These are phyloP conservation scores for Polytolypa hystricis DNA, from an alignment of 2,329 filamentous ascomycete species.

Conservation along the genomic window DNA sequence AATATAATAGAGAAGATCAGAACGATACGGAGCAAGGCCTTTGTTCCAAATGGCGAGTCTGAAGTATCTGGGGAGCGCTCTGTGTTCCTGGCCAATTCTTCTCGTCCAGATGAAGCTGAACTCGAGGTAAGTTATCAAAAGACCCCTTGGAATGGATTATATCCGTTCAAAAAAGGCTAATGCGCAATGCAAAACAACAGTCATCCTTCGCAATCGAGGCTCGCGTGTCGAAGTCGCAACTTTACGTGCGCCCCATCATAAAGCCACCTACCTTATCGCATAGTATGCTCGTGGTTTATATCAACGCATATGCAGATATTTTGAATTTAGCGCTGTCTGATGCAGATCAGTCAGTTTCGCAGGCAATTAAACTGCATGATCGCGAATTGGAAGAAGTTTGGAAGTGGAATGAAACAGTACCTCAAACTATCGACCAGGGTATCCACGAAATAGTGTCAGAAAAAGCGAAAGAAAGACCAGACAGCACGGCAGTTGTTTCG, in stretches of 20 bases:
- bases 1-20: conserved; percentile 4
- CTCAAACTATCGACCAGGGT: conserved; percentile 12
- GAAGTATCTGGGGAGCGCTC: background rate
- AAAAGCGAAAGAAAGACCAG: conserved; percentile 7
- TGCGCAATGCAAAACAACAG: too few species aligned
- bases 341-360: conserved; percentile 6
- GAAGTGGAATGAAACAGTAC: conserved; percentile 15
- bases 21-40: background rate
- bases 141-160: too few species aligned
- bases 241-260: too few species aligned
- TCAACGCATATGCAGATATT: conserved; percentile 10
- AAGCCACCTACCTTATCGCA: conserved; percentile 3
- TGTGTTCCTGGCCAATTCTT: background rate
- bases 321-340: conserved; percentile 7
- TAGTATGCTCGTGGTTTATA: background rate
- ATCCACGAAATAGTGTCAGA: conserved; percentile 12
- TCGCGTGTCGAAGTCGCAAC: too few species aligned
- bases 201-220: too few species aligned
- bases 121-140: conserved; percentile 1
- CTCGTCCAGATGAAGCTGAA: background rate
- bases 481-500: conserved; percentile 15
- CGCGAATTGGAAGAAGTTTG: conserved; percentile 15
- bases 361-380: conserved; percentile 5
- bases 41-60: background rate
- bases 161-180: too few species aligned